These are phyloP conservation scores for Nyssa sinensis DNA, from an alignment of 148 eudicot species.

Conservation along the genomic window DNA sequence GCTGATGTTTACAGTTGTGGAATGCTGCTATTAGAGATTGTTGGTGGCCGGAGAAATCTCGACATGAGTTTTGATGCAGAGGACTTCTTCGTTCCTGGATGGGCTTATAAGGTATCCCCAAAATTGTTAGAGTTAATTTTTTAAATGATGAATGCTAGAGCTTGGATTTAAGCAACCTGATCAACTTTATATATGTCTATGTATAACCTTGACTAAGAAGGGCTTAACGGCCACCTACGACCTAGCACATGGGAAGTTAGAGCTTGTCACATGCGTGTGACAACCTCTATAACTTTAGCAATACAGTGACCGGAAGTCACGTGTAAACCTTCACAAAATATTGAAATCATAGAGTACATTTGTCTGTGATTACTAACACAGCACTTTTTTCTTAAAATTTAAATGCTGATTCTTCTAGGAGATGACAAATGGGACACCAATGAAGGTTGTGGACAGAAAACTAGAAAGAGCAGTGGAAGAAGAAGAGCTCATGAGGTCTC, in stretches of 20 bases:
- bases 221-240: too few species aligned
- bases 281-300: too few species aligned
- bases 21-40: slow-evolving; percentile 82
- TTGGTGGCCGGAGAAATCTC: slow-evolving; percentile 90
- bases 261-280: too few species aligned
- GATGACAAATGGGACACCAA: slow-evolving; percentile 53
- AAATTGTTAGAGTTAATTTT: background rate
- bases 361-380: too few species aligned
- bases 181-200: too few species aligned
- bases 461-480: slow-evolving; percentile 59
- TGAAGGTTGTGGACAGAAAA: slow-evolving; percentile 69
- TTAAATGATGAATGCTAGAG: background rate
- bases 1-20: slow-evolving; percentile 95
- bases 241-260: too few species aligned
- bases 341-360: too few species aligned
- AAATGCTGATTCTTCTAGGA: slow-evolving; percentile 35
- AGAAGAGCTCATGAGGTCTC: slow-evolving; percentile 59
- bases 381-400: background rate
- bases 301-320: too few species aligned
- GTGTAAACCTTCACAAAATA: too few species aligned
- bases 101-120: slow-evolving; percentile 75
- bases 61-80: slow-evolving; percentile 73
- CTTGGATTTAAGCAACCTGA: background rate
- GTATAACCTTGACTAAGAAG: too few species aligned
- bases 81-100: slow-evolving; percentile 85